Conservation (phyloP, 2,329 filamentous ascomycete genomes). For the Fusarium secorum region DNA sequence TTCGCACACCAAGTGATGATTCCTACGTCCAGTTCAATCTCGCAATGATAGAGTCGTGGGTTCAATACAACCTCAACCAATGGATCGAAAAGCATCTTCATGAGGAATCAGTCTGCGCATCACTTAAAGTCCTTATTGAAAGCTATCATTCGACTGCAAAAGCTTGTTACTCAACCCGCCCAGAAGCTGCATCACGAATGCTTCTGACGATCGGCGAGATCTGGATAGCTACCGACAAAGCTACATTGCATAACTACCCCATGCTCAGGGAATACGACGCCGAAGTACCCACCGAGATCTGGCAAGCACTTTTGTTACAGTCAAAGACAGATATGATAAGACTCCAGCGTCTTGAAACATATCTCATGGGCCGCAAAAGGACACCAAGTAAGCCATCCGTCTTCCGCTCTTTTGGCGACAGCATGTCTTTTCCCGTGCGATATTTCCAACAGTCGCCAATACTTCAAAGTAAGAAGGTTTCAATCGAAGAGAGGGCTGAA, state of each 20-base stretch:
- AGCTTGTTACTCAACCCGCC: conserved; percentile 49
- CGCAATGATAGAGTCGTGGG: conserved; percentile 59
- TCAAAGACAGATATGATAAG: conserved; percentile 54
- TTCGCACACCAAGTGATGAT: not conserved
- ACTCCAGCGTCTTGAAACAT: conserved; percentile 55
- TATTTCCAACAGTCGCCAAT: conserved; percentile 27
- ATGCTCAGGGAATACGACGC: conserved; percentile 58
- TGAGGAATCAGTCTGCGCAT: conserved; percentile 38
- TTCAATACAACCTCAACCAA: conserved; percentile 46
- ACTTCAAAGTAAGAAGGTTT: conserved; percentile 42
- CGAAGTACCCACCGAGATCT: conserved; percentile 50
- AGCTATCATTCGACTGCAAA: conserved; percentile 47
- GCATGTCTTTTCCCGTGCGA: conserved; percentile 25
- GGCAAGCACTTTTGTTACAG: conserved; percentile 57
- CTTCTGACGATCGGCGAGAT: conserved; percentile 63
- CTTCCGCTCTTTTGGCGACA: conserved; percentile 31
- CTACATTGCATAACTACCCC: conserved; percentile 48
- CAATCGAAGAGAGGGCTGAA: conserved; percentile 52
- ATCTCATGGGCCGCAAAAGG: conserved; percentile 41
- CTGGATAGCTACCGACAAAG: conserved; percentile 65
- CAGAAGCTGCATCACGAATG: conserved; percentile 62
- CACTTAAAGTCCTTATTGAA: conserved; percentile 45
- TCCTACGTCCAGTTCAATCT: conserved; percentile 38
- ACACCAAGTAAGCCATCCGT: conserved; percentile 5
- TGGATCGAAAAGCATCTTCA: conserved; percentile 49